These are phyloP conservation scores for Trichoderma breve DNA, from an alignment of 2,329 filamentous ascomycete species.

Conservation along the genomic window DNA sequence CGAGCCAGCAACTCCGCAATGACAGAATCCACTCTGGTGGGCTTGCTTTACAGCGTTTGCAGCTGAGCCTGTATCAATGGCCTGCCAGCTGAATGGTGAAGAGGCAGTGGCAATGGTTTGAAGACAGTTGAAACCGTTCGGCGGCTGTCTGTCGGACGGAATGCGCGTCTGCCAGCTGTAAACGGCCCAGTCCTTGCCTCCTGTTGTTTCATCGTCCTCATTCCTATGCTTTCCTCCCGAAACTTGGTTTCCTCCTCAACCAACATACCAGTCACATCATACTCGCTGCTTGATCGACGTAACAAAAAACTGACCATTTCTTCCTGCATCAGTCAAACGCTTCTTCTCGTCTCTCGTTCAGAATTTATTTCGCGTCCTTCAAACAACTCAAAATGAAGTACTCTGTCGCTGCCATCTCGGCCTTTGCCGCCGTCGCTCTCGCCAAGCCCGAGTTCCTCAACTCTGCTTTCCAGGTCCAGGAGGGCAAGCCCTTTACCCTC, in stretches of 20 bases:
- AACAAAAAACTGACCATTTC: background rate
- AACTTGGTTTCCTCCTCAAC: background rate
- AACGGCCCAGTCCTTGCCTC: background rate
- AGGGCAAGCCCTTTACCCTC: constrained; percentile 36
- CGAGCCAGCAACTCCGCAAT: background rate
- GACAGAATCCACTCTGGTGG: background rate
- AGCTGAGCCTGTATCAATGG: constrained; percentile 5
- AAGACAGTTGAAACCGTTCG: background rate
- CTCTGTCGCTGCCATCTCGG: constrained; percentile 32
- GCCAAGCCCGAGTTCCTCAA: constrained; percentile 36
- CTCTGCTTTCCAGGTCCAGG: constrained; percentile 29
- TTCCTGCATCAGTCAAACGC: background rate
- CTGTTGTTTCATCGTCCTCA: background rate
- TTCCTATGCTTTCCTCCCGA: background rate
- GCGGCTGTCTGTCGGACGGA: background rate
- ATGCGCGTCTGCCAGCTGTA: constrained; percentile 8
- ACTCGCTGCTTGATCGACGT: background rate
- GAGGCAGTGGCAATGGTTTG: background rate
- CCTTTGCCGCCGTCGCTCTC: constrained; percentile 30
- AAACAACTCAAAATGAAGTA: constrained; percentile 38
- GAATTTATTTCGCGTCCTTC: constrained; percentile 5
- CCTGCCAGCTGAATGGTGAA: background rate
- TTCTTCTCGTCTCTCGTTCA: constrained; percentile 20
- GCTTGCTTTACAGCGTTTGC: background rate
- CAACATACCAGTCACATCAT: constrained; percentile 3